Percentiles rank a stretch among this genome's conserved stretches.
Conservation (phyloP, 495 filamentous ascomycete genomes). For the Geopyxis carbonaria region DNA sequence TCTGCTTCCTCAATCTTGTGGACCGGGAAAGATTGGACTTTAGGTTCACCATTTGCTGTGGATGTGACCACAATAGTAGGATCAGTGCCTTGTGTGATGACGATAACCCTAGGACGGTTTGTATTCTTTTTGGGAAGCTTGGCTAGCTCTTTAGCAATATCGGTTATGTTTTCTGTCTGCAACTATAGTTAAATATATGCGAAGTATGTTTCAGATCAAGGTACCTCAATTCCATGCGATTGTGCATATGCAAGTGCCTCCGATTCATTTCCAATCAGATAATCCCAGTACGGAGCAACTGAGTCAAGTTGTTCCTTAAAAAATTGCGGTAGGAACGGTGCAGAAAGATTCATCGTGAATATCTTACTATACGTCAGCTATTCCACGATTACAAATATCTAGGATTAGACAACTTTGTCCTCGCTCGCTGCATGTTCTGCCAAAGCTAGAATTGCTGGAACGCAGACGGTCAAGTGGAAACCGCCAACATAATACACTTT, state of each 20-base stretch:
- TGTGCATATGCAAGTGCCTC: slow-evolving; percentile 77
- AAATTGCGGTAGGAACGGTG: slow-evolving; percentile 90
- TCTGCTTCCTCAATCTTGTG: slow-evolving; percentile 51
- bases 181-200: no score
- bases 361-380: slow-evolving; percentile 28
- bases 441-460: slow-evolving; percentile 72
- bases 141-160: slow-evolving; percentile 74
- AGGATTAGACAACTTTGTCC: slow-evolving; percentile 47
- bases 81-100: slow-evolving; percentile 86
- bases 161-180: slow-evolving; percentile 55
- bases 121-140: slow-evolving; percentile 80
- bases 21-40: slow-evolving; percentile 61
- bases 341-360: slow-evolving; percentile 77
- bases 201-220: slow-evolving; percentile 5
- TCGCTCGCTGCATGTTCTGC: slow-evolving; percentile 72
- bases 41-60: slow-evolving; percentile 40
- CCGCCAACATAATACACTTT: slow-evolving; percentile 84
- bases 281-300: slow-evolving; percentile 80
- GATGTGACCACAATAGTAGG: slow-evolving; percentile 67
- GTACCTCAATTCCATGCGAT: slow-evolving; percentile 44
- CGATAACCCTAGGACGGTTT: slow-evolving; percentile 57
- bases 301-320: slow-evolving; percentile 90
- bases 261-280: slow-evolving; percentile 90
- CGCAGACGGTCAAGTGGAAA: slow-evolving; percentile 77
- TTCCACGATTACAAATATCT: neutral